A percentile compares a stretch with the other conserved stretches of the same genome.
These are phyloP conservation scores for Phlebopus sp. DNA, from an alignment of 1,284 basidiomycete species.

Conservation along the genomic window DNA sequence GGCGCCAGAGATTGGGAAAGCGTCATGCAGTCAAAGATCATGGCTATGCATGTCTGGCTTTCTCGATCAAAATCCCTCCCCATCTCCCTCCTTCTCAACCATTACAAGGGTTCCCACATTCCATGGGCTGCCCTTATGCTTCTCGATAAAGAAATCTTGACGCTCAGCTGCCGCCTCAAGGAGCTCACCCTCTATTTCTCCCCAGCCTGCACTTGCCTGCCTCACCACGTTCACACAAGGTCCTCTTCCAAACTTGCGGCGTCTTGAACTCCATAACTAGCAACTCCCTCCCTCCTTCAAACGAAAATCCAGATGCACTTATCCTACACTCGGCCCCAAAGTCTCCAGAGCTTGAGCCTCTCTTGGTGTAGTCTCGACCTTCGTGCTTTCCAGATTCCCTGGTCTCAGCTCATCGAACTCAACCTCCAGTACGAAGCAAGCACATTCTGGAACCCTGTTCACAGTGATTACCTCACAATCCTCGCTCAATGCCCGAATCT, in stretches of 20 bases:
- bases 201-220: slow-evolving; percentile 22
- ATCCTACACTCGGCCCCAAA: slow-evolving; percentile 26
- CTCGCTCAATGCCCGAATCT: slow-evolving; percentile 29
- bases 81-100: slow-evolving; percentile 24
- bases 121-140: slow-evolving; percentile 28
- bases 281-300: slow-evolving; percentile 23
- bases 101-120: slow-evolving; percentile 21
- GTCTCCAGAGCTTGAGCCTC: slow-evolving; percentile 26
- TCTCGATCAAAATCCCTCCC: slow-evolving; percentile 31
- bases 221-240: slow-evolving; percentile 30
- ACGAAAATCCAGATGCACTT: slow-evolving; percentile 24
- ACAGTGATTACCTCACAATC: slow-evolving; percentile 27
- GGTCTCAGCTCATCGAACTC: slow-evolving; percentile 28
- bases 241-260: slow-evolving; percentile 23
- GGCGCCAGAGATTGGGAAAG: slow-evolving; percentile 22
- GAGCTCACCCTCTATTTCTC: slow-evolving; percentile 24
- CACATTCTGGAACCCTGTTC: slow-evolving; percentile 29
- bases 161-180: slow-evolving; percentile 21
- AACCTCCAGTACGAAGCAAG: slow-evolving; percentile 28
- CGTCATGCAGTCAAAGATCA: slow-evolving; percentile 24
- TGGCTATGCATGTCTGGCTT: slow-evolving; percentile 29
- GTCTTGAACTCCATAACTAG: slow-evolving; percentile 27
- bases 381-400: slow-evolving; percentile 26
- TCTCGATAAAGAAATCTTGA: slow-evolving; percentile 31
- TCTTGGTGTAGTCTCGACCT: slow-evolving; percentile 32